Conservation (phyloP, 495 filamentous ascomycete genomes). For the Lasiosphaeris hirsuta region DNA sequence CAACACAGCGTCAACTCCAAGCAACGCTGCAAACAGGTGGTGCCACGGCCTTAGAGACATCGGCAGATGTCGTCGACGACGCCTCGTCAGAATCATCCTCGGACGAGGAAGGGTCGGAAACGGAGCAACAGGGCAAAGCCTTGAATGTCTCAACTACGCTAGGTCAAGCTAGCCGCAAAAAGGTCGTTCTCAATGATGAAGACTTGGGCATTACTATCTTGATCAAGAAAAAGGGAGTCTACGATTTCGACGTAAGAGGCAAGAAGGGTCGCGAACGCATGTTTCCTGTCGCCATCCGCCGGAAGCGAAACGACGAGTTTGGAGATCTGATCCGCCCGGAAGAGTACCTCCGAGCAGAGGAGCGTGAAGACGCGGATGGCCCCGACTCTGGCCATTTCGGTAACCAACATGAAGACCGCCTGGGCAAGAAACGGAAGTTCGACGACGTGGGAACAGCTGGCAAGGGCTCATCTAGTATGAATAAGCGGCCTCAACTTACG, state of each 20-base stretch:
- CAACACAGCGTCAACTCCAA: constrained; percentile 74
- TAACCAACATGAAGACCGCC: constrained; percentile 53
- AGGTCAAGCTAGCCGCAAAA: constrained; percentile 74
- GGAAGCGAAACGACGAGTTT: constrained; percentile 83
- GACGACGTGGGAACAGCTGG: constrained; percentile 58
- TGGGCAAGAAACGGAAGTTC: constrained; percentile 95
- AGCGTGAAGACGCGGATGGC: constrained; percentile 76
- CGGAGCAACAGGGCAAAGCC: constrained; percentile 86
- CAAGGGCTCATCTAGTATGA: constrained; percentile 34
- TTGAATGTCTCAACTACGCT: constrained; percentile 82
- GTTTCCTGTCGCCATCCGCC: constrained; percentile 80
- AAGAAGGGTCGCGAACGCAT: constrained; percentile 91
- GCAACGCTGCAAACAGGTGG: constrained; percentile 67
- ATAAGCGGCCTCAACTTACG: constrained; percentile 39
- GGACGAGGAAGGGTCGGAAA: constrained; percentile 83
- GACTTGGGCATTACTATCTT: constrained; percentile 90
- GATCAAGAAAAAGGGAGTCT: constrained; percentile 78
- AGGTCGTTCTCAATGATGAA: constrained; percentile 75
- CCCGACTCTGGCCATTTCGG: constrained; percentile 48
- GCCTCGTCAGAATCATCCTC: constrained; percentile 73
- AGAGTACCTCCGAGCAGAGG: constrained; percentile 90
- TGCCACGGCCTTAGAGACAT: constrained; percentile 60
- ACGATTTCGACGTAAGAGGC: constrained; percentile 89
- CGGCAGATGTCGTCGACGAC: constrained; percentile 80
- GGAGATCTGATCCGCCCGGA: constrained; percentile 91